Evolutionary conservation across 768 basidiomycete species (phyloP), one percentile per base, ranked within the genome.

Genomic region (Tulasnella sp.): DNA sequence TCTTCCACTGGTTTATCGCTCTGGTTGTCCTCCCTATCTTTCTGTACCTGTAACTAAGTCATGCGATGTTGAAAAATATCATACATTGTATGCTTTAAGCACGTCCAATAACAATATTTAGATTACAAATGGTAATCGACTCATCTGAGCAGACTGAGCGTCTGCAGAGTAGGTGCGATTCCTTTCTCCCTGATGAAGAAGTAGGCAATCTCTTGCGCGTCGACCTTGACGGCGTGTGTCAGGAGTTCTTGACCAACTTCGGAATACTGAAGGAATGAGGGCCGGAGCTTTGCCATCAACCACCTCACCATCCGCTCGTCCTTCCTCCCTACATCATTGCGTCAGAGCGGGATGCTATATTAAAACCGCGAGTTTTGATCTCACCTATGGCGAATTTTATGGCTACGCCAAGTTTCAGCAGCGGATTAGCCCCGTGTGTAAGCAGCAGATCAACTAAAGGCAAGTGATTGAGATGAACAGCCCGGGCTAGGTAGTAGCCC

Each of bases 401-500:
- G 0, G 95, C 88, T 27, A 96, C 86, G 27, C 86, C 88, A 12
- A 88, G 84, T 82, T 92, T 93, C 80, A 85, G 85, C 5, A 83
- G 83, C 0, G 96, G 96, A 18, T 91, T 92, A 0, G 95, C 96
- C 3, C 91, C 92, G 27, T 91, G 86, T 3, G 87, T 86, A 74
- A 98, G 90, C 19, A 98, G 88, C 81, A 94, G 92, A 39, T 84
- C 86, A 1, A 96, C 87, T 8, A 98, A 89, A 3, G 91, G 90
- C 1, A 87, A 77, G 81, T 92, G 92, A 31, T 87, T 86, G 0
- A 89, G 90, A 56, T 91, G 87, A 1, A 95, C 93, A 1, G 96
- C 95, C 81, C 90, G 91, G 21, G 91, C 91, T 52, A 98, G 90
- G 0, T 92, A 92, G 83, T 96, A 97, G 1, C 96, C 97, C 3